A percentile compares a stretch with the other conserved stretches of the same genome.
Conservation (phyloP, 768 basidiomycete genomes). For the Serendipita sp. region DNA sequence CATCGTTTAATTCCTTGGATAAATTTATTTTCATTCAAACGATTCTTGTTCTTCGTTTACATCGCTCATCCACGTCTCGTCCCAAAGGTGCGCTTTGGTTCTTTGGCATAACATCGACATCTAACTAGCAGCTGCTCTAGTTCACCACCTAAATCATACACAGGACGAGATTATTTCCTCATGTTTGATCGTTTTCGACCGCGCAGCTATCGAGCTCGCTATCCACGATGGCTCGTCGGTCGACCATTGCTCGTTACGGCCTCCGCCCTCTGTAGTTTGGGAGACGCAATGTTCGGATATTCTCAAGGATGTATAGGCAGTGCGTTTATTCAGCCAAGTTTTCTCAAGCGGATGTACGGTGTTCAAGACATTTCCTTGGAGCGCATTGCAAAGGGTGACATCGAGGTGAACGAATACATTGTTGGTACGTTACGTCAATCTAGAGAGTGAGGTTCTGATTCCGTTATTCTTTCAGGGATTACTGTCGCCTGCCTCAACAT, state of each 20-base stretch:
- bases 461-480: constrained; percentile 23
- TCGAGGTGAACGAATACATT: constrained; percentile 30
- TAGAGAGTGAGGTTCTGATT: not conserved
- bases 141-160: no score
- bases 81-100: no score
- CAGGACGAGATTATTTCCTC: no score
- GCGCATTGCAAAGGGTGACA: constrained; percentile 29
- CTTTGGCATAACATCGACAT: no score
- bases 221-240: constrained; percentile 39
- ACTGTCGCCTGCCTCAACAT: constrained; percentile 35
- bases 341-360: constrained; percentile 35
- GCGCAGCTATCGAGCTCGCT: constrained; percentile 29
- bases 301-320: constrained; percentile 38
- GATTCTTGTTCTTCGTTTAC: no score
- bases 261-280: constrained; percentile 37
- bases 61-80: no score
- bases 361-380: constrained; percentile 25
- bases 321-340: constrained; percentile 37
- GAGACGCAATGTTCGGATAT: constrained; percentile 43
- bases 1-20: no score
- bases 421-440: constrained; percentile 23
- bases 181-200: constrained; percentile 11
- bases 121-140: no score
- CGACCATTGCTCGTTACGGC: constrained; percentile 34
- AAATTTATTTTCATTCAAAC: no score